Evolutionary conservation across 2,329 filamentous ascomycete genomes (phyloP).

Genomic region (Microcyclospora pomicola): DNA sequence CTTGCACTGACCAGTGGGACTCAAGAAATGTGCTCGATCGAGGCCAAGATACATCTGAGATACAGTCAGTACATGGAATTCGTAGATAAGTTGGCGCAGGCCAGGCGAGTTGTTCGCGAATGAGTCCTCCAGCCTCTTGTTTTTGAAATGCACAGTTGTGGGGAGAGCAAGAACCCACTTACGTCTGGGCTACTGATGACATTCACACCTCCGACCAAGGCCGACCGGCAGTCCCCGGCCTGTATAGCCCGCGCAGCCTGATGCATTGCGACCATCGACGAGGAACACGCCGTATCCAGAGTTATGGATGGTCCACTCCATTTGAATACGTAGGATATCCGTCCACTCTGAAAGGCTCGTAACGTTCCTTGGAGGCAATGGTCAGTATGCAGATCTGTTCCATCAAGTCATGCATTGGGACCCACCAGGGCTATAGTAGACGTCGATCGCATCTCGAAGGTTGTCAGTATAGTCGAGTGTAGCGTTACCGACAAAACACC

Average conservation of each 20-base stretch:
- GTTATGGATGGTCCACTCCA: conserved; percentile 28
- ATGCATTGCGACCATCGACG: conserved; percentile 20
- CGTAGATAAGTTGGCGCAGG: not conserved
- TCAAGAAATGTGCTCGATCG: conserved; percentile 27
- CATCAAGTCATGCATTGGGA: conserved; percentile 19
- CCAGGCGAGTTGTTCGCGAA: not conserved
- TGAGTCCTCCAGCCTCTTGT: too few relatives aligned
- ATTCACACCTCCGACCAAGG: conserved; percentile 26
- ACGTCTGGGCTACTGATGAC: conserved; percentile 17
- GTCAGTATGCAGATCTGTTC: conserved; percentile 12
- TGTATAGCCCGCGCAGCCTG: conserved; percentile 17
- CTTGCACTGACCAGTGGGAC: conserved; percentile 34
- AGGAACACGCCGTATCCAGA: conserved; percentile 25
- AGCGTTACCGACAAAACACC: conserved; percentile 27
- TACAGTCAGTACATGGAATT: not conserved
- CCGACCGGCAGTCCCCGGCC: conserved; percentile 17
- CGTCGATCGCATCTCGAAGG: too few relatives aligned
- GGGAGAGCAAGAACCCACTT: not conserved
- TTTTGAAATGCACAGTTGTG: not conserved
- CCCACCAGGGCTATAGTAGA: too few relatives aligned
- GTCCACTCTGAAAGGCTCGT: conserved; percentile 17
- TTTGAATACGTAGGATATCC: conserved; percentile 30
- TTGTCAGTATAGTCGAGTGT: conserved; percentile 27
- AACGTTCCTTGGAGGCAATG: conserved; percentile 13
- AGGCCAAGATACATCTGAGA: conserved; percentile 11